Conservation (phyloP, 2,329 filamentous ascomycete species). For the Penicillium vulpinum region DNA sequence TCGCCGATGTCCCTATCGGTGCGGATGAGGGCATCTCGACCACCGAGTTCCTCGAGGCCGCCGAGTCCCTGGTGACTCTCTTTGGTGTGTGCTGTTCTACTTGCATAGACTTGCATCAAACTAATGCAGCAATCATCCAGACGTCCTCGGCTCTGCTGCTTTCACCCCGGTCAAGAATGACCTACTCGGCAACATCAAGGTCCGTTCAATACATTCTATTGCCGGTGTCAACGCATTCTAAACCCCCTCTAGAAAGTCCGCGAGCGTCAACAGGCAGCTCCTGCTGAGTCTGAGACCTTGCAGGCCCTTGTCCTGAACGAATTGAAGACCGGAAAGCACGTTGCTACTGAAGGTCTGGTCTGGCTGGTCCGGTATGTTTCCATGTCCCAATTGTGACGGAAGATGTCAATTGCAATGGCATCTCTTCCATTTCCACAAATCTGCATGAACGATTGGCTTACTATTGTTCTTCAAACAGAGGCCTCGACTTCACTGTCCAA, state of each 20-base stretch:
- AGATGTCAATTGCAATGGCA: not conserved
- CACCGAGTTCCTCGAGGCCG: conserved; percentile 84
- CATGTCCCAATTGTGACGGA: not conserved
- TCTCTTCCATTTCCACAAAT: not conserved
- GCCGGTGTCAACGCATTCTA: conserved; percentile 7
- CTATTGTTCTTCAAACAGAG: conserved; percentile 53
- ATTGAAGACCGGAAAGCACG: conserved; percentile 84
- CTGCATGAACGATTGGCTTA: not conserved
- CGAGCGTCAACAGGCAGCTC: conserved; percentile 74
- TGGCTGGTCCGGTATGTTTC: conserved; percentile 78
- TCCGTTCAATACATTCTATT: conserved; percentile 40
- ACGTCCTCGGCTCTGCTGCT: conserved; percentile 66
- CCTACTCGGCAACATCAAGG: conserved; percentile 88
- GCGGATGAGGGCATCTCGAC: conserved; percentile 76
- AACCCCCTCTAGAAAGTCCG: conserved; percentile 72
- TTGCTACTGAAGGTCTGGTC: conserved; percentile 81
- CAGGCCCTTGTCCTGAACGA: conserved; percentile 86
- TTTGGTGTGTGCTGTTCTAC: conserved; percentile 64
- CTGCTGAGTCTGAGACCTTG: conserved; percentile 75
- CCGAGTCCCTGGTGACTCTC: conserved; percentile 80
- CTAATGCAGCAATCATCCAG: conserved; percentile 37
- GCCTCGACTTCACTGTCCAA: conserved; percentile 88
- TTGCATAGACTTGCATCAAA: not conserved
- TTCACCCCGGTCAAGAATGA: conserved; percentile 91
- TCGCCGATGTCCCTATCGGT: conserved; percentile 77